Evolutionary conservation across 2,329 filamentous ascomycete genomes (phyloP), one percentile per base, ranked within the genome.

Genomic region (Clarireedia homoeocarpa): DNA sequence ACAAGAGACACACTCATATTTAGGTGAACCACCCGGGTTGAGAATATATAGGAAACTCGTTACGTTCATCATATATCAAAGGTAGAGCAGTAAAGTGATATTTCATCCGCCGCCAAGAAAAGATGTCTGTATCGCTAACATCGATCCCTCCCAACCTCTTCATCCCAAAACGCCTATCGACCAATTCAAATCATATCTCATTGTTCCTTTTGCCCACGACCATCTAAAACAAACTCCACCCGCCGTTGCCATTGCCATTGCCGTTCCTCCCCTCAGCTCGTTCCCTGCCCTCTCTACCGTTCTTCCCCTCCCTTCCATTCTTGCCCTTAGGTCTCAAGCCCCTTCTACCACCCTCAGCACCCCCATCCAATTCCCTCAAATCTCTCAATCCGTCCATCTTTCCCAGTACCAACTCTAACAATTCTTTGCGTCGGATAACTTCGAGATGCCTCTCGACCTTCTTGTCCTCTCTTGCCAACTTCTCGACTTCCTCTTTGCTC

Each of bases 331-430:
- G 42, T 12, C 42, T 46, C 42, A 46, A 2, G 51, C 58, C 27
- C 62, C 60, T 58, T 67, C 67, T 34, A 49, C 62, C 38, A 58
- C 58, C 53, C 67, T 65, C 36, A 50, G 20, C 76, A 74, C 82
- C 77, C 67, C 84, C 86, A 53, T 97, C 91, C 7, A 99, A 76
- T 6, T 56, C 53, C 17, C 53, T 48, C 12, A 55, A n/a, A 66
- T 91, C 86, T 58, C 89, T 80, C 65, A 99, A 73, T 57, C 89
- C 87, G 70, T 97, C 91, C 82, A 99, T 97, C 78, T 99, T 97
- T 69, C 90, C 87, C 30, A 99, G 77, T 5, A 96, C 94, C 55
- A 96, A 77, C 74, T 99, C 92, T 4, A 99, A 79, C 58, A 96
- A 77, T 67, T 96, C 91, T 73, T 99, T 99, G 62, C 91, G 81